Conservation (phyloP, 495 filamentous ascomycete species). For the Pyrenula aspistea region DNA sequence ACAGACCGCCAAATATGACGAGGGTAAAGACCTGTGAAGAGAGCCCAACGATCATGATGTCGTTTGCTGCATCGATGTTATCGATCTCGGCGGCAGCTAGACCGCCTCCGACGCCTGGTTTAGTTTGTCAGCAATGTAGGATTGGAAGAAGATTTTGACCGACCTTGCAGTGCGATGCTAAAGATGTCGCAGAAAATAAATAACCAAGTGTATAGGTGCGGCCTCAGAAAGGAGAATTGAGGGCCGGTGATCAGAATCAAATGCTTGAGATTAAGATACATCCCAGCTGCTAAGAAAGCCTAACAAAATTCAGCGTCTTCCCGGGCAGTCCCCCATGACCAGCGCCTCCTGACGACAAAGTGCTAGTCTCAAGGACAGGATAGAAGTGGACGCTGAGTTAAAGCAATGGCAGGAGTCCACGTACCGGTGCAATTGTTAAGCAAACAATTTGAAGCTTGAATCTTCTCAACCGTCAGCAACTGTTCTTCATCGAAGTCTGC, state of each 20-base stretch:
- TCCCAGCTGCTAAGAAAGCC: conserved; percentile 47
- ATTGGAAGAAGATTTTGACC: background rate
- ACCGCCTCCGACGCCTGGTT: background rate
- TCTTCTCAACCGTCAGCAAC: too few relatives aligned
- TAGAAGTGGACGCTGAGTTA: too few relatives aligned
- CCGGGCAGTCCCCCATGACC: too few relatives aligned
- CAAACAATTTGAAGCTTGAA: conserved; percentile 60
- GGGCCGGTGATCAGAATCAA: conserved; percentile 42
- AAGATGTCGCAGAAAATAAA: conserved; percentile 57
- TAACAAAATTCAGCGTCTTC: too few relatives aligned
- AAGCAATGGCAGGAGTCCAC: too few relatives aligned
- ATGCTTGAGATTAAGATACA: conserved; percentile 61
- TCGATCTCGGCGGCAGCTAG: background rate
- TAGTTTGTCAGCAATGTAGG: background rate
- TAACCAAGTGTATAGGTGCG: conserved; percentile 50
- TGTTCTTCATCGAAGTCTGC: background rate
- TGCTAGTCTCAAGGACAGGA: too few relatives aligned
- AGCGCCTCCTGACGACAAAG: too few relatives aligned
- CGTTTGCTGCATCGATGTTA: background rate
- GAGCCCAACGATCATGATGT: background rate
- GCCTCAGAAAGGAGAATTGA: conserved; percentile 39
- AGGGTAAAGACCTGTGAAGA: background rate
- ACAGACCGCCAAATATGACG: background rate
- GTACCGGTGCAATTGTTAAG: conserved; percentile 53
- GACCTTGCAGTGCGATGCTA: conserved; percentile 48